These are phyloP conservation scores for Lactarius vividus DNA, from an alignment of 768 basidiomycete genomes.

Conservation along the genomic window DNA sequence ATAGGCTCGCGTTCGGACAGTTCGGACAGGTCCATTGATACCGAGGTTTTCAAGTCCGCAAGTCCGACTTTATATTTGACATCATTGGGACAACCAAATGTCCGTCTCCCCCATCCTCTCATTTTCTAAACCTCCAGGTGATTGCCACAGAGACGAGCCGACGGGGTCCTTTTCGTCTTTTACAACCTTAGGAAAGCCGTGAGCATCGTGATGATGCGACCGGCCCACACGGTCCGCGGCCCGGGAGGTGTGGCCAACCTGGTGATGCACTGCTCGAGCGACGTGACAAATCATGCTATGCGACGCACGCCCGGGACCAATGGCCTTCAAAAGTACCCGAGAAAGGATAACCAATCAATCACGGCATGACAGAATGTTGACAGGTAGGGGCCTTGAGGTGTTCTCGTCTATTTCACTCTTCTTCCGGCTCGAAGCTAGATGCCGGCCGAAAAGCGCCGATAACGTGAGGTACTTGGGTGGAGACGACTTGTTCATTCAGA, in stretches of 20 bases:
- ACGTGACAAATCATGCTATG: too few species aligned
- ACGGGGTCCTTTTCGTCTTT: not conserved
- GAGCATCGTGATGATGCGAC: not conserved
- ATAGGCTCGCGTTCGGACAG: not conserved
- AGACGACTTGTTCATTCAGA: not conserved
- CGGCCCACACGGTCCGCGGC: not conserved
- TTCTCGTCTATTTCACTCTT: not conserved
- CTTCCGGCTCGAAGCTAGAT: not conserved
- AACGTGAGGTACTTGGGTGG: not conserved
- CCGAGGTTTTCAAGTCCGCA: slow-evolving; percentile 13
- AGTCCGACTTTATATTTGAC: slow-evolving; percentile 7
- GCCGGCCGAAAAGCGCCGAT: not conserved
- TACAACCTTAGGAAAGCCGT: not conserved
- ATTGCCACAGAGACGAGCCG: not conserved
- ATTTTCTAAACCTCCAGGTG: slow-evolving; percentile 1
- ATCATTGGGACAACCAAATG: slow-evolving; percentile 4
- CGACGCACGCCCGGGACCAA: not conserved
- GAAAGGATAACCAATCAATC: not conserved
- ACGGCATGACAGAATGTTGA: not conserved
- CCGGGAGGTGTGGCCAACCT: not conserved
- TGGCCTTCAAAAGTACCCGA: not conserved
- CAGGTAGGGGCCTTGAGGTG: not conserved
- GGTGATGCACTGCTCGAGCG: too few species aligned
- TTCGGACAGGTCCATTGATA: not conserved
- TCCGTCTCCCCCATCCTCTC: not conserved